Conservation (phyloP, 2,329 filamentous ascomycete species). For the Colletotrichum aenigma region DNA sequence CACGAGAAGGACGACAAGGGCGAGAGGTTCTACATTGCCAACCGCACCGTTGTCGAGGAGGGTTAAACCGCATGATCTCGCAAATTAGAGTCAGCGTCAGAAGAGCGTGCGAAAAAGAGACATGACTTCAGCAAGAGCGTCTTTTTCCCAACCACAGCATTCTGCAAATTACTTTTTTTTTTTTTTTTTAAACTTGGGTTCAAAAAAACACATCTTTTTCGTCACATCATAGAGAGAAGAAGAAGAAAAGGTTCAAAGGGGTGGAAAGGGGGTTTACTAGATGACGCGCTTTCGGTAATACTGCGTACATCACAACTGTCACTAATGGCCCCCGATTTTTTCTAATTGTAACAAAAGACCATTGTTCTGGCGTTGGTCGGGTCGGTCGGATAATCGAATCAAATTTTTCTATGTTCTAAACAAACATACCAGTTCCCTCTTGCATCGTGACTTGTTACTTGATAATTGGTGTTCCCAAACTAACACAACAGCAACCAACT, state of each 20-base stretch:
- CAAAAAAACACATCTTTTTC: not conserved
- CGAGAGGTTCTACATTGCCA: conserved; percentile 21
- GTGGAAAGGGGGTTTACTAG: not conserved
- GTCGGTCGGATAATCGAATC: conserved; percentile 7
- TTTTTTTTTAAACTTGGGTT: not conserved
- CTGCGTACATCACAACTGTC: not conserved
- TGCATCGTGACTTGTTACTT: not conserved
- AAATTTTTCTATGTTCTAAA: not conserved
- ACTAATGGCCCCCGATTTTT: conserved; percentile 1
- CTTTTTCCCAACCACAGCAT: not conserved
- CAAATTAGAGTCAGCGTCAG: not conserved
- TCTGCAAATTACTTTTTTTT: not conserved
- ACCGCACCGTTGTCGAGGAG: conserved; percentile 22
- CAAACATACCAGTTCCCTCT: not conserved
- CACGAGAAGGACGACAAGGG: conserved; percentile 56
- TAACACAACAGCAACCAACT: not conserved
- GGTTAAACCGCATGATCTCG: not conserved
- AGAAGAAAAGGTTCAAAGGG: not conserved
- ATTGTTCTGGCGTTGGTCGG: conserved; percentile 12
- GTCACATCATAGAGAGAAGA: not conserved
- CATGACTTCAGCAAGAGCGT: not conserved
- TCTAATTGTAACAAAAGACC: conserved; percentile 7
- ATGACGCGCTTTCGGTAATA: not conserved
- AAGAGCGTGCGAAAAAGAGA: not conserved
- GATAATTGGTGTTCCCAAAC: not conserved